Evolutionary conservation across 2,329 filamentous ascomycete genomes (phyloP).

Genomic region (Neopestalotiopsis sp.): DNA sequence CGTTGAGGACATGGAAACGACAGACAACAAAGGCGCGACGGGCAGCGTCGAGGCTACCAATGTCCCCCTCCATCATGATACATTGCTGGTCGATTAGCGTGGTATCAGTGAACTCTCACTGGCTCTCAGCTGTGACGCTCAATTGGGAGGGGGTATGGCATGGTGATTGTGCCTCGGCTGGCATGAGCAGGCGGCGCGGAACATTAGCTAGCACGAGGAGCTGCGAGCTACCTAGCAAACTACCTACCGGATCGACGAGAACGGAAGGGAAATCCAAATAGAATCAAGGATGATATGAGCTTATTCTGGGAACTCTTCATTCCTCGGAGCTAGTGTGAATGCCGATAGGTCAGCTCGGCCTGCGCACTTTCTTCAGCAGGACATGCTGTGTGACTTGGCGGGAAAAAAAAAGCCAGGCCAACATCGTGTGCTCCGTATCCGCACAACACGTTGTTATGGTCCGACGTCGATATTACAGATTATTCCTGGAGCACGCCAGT

Average conservation of each 20-base stretch:
- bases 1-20: constrained; percentile 2
- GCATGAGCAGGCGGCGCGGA: neutral
- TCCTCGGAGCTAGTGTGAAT: neutral
- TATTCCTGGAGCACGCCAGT: neutral
- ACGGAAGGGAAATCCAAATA: neutral
- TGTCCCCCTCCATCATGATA: neutral
- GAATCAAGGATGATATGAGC: neutral
- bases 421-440: neutral
- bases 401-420: no score
- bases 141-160: neutral
- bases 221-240: neutral
- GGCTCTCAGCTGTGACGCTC: neutral
- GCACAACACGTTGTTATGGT: neutral
- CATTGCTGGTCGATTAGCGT: neutral
- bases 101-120: neutral
- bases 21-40: neutral
- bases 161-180: neutral
- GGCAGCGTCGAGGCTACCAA: neutral
- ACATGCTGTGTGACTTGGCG: neutral
- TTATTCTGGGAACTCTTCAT: neutral
- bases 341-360: neutral
- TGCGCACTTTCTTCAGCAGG: neutral
- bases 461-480: neutral
- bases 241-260: neutral
- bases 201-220: neutral